A percentile compares a stretch with the other conserved stretches of the same genome.
phyloP scores from a whole-genome alignment of 345 rosid genomes.

The Syzygium aromaticum region DNA sequence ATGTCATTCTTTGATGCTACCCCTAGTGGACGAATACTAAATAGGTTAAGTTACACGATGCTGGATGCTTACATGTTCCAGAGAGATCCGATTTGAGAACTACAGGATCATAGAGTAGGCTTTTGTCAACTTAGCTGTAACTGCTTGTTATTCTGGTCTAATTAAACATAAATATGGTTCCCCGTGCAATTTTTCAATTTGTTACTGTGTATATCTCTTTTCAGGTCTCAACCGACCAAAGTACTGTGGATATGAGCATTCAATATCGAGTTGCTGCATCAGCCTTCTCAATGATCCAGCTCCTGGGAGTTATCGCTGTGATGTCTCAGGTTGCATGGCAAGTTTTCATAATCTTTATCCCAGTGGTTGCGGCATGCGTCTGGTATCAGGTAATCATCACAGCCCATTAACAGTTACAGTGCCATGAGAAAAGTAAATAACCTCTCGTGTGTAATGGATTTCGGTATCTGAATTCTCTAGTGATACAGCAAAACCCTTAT shows the following conservation, averaged over 20 bases:
- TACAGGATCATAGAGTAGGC: not conserved
- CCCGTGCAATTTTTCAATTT: not conserved
- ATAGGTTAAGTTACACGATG: slow-evolving; percentile 22
- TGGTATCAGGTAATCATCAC: slow-evolving; percentile 65
- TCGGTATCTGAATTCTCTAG: not conserved
- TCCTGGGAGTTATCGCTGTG: slow-evolving; percentile 57
- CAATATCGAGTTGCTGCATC: slow-evolving; percentile 31
- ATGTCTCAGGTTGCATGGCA: slow-evolving; percentile 87
- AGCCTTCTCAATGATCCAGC: slow-evolving; percentile 46
- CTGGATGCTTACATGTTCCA: not conserved
- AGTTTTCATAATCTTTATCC: slow-evolving; percentile 63
- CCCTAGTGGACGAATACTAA: slow-evolving; percentile 58
- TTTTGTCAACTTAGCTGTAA: not conserved
- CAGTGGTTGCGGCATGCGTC: slow-evolving; percentile 46
- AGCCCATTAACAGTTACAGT: not conserved
- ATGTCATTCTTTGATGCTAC: slow-evolving; percentile 79
- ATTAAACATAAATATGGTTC: not conserved
- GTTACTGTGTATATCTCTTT: not conserved
- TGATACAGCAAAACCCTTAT: not conserved
- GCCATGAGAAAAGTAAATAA: not conserved
- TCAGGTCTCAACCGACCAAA: slow-evolving; percentile 85
- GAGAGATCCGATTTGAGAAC: not conserved
- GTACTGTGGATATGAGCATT: slow-evolving; percentile 45
- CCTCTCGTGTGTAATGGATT: not conserved
- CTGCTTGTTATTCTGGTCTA: not conserved